Base-by-base conservation (phyloP, 2,329 filamentous ascomycete genomes). In the Falciphora oryzae region DNA sequence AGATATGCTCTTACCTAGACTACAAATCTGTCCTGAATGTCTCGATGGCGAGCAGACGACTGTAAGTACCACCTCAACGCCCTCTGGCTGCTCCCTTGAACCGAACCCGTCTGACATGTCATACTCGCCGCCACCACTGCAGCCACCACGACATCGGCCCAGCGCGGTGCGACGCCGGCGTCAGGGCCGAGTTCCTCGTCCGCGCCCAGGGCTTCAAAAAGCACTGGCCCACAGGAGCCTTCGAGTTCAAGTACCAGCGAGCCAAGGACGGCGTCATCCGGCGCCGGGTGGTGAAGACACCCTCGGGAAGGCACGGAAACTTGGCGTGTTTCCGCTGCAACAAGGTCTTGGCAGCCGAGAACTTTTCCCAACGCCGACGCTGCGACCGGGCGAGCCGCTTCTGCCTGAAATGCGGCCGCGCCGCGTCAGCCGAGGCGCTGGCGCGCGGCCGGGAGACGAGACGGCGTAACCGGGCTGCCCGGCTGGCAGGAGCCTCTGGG, bases 71-170 rank as follows among this genome's bases (percentile, higher is more conserved):
- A 8, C 29, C 14, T 25, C 57, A 11, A 8, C 10, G 6, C 13
- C 11, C 7, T 58, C 1, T 57, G n/a, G 32, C 8, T 8, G 25
- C n/a, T 31, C 27, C 16, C 27, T 22, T 6, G 18, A 8, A 16
- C 13, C 16, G 27, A 58, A 13, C 57, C 27, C 27, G 29, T 58
- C 57, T 58, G 13, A 31, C 29, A 13, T 18, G 14, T 6, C n/a
- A 13, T 27, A 4, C 27, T 11, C 57, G 27, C 57, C 44, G 44
- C 44, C 44, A 11, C 44, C 44, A 8, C 44, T 7, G n/a, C 44
- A 53, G 44, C 44, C 44, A 53, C 44, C 22, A 53, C n/a, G 44
- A 53, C 57, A 58, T 58, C 57, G 57, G 29, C 57, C 57, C 57
- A 25, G 27, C 25, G 10, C 25, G 57, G 4, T 58, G 57, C 57